phyloP scores from a whole-genome alignment of 805 yeast genomes.

The Metschnikowia noctiluminum region DNA sequence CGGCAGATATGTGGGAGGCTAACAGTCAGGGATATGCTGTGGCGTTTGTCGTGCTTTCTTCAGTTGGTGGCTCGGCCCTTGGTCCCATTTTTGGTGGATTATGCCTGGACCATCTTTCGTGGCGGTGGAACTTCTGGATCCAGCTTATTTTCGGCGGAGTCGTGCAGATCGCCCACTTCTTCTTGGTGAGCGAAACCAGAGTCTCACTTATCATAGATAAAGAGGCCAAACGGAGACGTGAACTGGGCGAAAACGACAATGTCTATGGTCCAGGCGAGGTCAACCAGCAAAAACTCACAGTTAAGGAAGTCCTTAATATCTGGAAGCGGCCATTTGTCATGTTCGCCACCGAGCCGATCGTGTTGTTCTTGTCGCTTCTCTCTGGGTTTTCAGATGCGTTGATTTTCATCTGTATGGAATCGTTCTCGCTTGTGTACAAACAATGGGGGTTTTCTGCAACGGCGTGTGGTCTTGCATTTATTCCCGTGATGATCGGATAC shows the following conservation, averaged over 20 bases:
- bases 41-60: constrained; percentile 30
- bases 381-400: constrained; percentile 42
- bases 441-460: constrained; percentile 35
- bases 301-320: constrained; percentile 24
- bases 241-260: constrained; percentile 29
- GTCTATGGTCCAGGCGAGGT: constrained; percentile 37
- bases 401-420: constrained; percentile 39
- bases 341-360: constrained; percentile 39
- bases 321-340: constrained; percentile 41
- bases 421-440: constrained; percentile 29
- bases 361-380: constrained; percentile 34
- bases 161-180: constrained; percentile 31
- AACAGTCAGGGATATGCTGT: constrained; percentile 32
- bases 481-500: constrained; percentile 34
- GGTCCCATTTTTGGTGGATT: constrained; percentile 31
- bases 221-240: constrained; percentile 35
- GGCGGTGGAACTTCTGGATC: constrained; percentile 30
- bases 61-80: constrained; percentile 30
- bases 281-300: constrained; percentile 15
- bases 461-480: constrained; percentile 31
- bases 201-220: constrained; percentile 31
- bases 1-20: constrained; percentile 34
- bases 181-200: constrained; percentile 36
- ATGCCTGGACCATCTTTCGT: constrained; percentile 18
- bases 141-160: constrained; percentile 36